A percentile compares a stretch with the other conserved stretches of the same genome.
These are phyloP conservation scores for Blastomyces silverae DNA, from an alignment of 2,329 filamentous ascomycete genomes.

Conservation along the genomic window DNA sequence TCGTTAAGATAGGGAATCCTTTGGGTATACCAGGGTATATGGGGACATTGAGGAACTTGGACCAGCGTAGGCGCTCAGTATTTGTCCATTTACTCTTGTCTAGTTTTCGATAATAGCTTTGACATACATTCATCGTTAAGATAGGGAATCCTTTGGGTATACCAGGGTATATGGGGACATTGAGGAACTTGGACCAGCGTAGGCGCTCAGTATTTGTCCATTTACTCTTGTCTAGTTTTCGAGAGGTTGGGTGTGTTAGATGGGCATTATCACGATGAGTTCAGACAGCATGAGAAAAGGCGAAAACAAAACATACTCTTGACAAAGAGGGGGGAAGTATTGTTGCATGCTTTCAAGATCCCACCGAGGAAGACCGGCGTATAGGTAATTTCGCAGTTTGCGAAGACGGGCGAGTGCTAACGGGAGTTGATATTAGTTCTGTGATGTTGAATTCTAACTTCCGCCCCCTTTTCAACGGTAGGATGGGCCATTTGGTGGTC, in stretches of 20 bases:
- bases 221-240: conserved; percentile 49
- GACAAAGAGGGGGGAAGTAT: conserved; percentile 49
- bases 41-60: conserved; percentile 49
- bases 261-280: background rate
- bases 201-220: conserved; percentile 51
- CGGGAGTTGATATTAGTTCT: background rate
- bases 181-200: conserved; percentile 50
- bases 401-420: conserved; percentile 52
- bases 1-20: conserved; percentile 48
- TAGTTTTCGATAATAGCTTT: conserved; percentile 27
- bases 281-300: background rate
- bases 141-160: conserved; percentile 49
- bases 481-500: too few species aligned
- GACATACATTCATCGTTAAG: conserved; percentile 30
- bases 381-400: conserved; percentile 49
- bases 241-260: background rate
- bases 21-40: conserved; percentile 42
- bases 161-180: conserved; percentile 45
- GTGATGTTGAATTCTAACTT: background rate
- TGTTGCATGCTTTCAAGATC: conserved; percentile 52
- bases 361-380: conserved; percentile 55
- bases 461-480: background rate
- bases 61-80: conserved; percentile 50
- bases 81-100: conserved; percentile 56
- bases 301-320: conserved; percentile 42